A percentile compares a stretch with the other conserved stretches of the same genome.
Evolutionary conservation across 768 basidiomycete genomes (phyloP).

Genomic region (Boletellus ananas): DNA sequence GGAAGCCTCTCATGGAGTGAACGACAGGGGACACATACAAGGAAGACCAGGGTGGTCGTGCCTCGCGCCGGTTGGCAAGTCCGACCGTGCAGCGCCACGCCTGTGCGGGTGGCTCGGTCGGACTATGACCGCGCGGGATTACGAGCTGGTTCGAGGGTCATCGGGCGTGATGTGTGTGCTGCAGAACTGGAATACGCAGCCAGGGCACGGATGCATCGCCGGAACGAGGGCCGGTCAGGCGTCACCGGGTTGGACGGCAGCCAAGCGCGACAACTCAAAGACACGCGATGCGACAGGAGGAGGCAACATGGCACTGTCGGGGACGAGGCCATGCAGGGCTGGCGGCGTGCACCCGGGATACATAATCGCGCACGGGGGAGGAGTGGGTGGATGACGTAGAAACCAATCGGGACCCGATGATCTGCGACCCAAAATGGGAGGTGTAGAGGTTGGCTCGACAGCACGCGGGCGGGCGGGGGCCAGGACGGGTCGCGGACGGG

Average conservation of each 20-base stretch:
- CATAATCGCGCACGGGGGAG: conserved; percentile 19
- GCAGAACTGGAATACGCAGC: not conserved
- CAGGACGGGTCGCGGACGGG: not conserved
- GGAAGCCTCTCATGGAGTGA: too few species aligned
- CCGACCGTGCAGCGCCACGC: too few species aligned
- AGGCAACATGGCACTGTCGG: not conserved
- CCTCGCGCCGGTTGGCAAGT: too few species aligned
- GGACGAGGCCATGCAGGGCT: too few species aligned
- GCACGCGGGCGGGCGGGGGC: too few species aligned
- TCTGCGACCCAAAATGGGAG: conserved; percentile 25
- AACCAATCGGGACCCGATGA: conserved; percentile 14
- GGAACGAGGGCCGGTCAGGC: too few species aligned
- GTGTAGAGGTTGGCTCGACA: not conserved
- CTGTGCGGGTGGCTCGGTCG: too few species aligned
- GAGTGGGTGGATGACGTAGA: conserved; percentile 18
- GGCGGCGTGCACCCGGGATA: not conserved
- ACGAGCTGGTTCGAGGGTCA: not conserved
- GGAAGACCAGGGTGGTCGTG: too few species aligned
- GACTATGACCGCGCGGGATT: not conserved
- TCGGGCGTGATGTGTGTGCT: not conserved
- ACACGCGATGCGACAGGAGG: not conserved
- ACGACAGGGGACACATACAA: too few species aligned
- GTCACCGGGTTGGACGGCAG: too few species aligned
- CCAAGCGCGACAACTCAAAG: not conserved
- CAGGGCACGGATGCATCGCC: not conserved